These are phyloP conservation scores for Chrysosporium queenslandicum DNA, from an alignment of 2,329 filamentous ascomycete species.

Conservation along the genomic window DNA sequence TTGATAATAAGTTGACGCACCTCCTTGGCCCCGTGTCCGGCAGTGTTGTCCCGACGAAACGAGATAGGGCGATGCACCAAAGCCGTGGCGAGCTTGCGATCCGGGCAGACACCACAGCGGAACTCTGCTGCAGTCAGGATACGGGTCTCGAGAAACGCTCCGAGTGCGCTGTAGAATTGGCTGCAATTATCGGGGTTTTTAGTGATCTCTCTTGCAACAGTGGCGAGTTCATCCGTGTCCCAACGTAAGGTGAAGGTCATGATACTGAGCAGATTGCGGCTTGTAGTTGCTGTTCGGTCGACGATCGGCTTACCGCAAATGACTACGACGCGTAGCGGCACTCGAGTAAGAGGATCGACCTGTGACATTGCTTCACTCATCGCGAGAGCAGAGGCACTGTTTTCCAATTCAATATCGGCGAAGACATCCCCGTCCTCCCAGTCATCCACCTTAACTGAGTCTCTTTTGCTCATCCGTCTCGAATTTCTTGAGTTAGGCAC, in stretches of 20 bases:
- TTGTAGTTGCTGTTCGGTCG: conserved; percentile 4
- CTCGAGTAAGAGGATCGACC: not conserved
- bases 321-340: conserved; percentile 15
- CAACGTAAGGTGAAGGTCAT: conserved; percentile 19
- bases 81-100: conserved; percentile 13
- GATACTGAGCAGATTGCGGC: conserved; percentile 15
- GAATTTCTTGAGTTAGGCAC: not conserved
- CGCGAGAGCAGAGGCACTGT: not conserved
- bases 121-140: conserved; percentile 18
- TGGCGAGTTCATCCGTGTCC: conserved; percentile 11
- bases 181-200: conserved; percentile 12
- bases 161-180: conserved; percentile 17
- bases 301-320: conserved; percentile 19
- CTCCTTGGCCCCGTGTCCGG: not conserved
- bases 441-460: not conserved
- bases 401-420: not conserved
- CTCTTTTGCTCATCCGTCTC: not conserved
- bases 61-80: conserved; percentile 21
- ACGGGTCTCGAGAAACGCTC: conserved; percentile 16
- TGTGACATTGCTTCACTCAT: not conserved
- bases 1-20: conserved; percentile 15
- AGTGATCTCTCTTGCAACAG: not conserved
- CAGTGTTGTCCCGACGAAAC: conserved; percentile 13
- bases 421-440: conserved; percentile 1
- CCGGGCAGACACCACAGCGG: conserved; percentile 20